Conservation (phyloP, 805 yeast genomes). For the Myxozyma monticola region DNA sequence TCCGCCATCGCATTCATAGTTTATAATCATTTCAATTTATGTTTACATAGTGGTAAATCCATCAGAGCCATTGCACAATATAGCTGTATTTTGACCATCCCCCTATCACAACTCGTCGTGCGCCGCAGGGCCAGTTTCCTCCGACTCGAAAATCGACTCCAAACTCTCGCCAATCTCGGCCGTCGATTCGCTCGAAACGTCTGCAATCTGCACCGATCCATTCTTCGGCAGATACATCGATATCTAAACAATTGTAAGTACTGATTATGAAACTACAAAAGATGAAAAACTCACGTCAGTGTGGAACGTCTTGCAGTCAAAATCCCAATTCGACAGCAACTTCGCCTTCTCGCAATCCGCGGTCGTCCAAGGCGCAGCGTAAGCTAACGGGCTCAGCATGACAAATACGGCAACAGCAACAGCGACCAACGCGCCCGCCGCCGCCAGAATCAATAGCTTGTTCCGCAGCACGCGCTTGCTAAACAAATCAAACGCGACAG, state of each 20-base stretch:
- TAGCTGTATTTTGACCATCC: no score
- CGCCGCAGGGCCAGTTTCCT: background rate
- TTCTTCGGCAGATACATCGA: no score
- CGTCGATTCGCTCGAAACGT: no score
- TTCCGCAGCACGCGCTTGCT: conserved; percentile 39
- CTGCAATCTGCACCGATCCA: no score
- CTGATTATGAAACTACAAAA: no score
- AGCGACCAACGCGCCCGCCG: conserved; percentile 52
- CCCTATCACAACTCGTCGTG: conserved; percentile 2
- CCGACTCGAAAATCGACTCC: background rate
- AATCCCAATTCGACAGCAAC: conserved; percentile 78
- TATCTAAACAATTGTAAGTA: no score
- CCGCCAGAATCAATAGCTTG: conserved; percentile 47
- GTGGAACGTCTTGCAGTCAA: conserved; percentile 65
- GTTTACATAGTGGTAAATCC: no score
- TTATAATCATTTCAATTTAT: no score
- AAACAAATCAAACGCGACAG: conserved; percentile 51
- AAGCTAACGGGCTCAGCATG: conserved; percentile 68
- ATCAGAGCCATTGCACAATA: no score
- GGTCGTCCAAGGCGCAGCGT: conserved; percentile 80
- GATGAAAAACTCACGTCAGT: conserved; percentile 18
- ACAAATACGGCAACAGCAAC: conserved; percentile 56
- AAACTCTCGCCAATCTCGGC: background rate
- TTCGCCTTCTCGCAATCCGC: conserved; percentile 61
- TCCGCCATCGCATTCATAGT: no score